These are phyloP conservation scores for Thecaphora thlaspeos DNA, from an alignment of 1,284 basidiomycete genomes.

Conservation along the genomic window DNA sequence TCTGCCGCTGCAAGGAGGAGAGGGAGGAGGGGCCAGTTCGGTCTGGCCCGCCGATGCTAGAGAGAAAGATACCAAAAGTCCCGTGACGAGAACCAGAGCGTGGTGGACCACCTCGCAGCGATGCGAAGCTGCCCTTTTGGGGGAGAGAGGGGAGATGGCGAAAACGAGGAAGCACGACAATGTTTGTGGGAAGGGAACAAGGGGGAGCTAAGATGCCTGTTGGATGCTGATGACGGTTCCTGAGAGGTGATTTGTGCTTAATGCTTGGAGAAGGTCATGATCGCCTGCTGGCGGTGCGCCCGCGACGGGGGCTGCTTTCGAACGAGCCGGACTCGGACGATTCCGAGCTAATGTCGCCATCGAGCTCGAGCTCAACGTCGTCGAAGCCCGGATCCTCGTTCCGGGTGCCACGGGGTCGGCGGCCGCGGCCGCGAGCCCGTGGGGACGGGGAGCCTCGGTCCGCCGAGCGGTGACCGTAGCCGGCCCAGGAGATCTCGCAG, in stretches of 20 bases:
- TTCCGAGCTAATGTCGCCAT: constrained; percentile 21
- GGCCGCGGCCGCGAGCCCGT: constrained; percentile 6
- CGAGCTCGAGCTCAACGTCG: constrained; percentile 45
- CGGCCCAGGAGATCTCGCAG: constrained; percentile 33
- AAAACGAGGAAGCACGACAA: not conserved
- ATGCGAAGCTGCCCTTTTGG: not conserved
- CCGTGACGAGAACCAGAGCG: not conserved
- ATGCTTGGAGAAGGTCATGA: not conserved
- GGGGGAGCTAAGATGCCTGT: no score
- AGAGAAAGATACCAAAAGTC: not conserved
- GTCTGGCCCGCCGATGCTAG: no score
- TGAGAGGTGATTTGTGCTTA: not conserved
- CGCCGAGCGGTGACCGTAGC: constrained; percentile 26
- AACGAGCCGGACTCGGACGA: constrained; percentile 8
- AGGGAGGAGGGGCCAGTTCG: no score
- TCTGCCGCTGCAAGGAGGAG: not conserved
- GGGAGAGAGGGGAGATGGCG: not conserved
- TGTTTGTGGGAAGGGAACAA: not conserved
- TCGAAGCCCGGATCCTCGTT: constrained; percentile 37
- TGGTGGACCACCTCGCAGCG: not conserved
- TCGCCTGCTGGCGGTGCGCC: not conserved
- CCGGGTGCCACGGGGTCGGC: constrained; percentile 5
- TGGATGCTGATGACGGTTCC: no score
- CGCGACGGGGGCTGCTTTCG: not conserved
- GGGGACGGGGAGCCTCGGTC: constrained; percentile 13